These are phyloP conservation scores for Myriangium duriaei DNA, from an alignment of 2,329 filamentous ascomycete genomes.

Conservation along the genomic window DNA sequence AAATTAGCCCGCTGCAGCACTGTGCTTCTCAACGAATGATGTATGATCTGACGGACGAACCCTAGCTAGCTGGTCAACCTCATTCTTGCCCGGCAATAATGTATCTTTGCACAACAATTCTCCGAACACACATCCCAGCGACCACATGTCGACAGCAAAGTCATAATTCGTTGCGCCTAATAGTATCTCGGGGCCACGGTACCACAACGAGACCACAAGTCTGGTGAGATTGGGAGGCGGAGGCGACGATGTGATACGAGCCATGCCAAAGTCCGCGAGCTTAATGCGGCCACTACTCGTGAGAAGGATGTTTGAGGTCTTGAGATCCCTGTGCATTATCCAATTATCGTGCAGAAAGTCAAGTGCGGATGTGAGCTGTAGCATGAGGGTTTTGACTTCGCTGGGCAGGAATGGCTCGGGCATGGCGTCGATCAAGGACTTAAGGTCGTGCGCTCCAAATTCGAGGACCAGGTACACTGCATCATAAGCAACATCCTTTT, in stretches of 20 bases:
- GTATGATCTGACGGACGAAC: constrained; percentile 23
- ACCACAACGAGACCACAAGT: constrained; percentile 95
- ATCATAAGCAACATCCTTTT: constrained; percentile 49
- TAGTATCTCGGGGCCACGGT: constrained; percentile 80
- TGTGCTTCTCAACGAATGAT: background rate
- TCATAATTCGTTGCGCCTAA: constrained; percentile 68
- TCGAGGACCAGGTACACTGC: constrained; percentile 90
- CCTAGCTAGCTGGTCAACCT: constrained; percentile 76
- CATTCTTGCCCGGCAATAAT: constrained; percentile 76
- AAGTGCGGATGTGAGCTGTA: constrained; percentile 69
- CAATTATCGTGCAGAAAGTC: constrained; percentile 77
- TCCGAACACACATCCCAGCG: constrained; percentile 86
- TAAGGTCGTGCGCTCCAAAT: constrained; percentile 94
- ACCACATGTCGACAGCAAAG: constrained; percentile 82
- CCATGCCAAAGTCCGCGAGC: constrained; percentile 97
- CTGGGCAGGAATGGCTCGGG: constrained; percentile 83
- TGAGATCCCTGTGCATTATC: constrained; percentile 77
- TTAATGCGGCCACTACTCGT: constrained; percentile 92
- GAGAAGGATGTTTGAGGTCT: constrained; percentile 86
- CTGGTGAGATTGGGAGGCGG: constrained; percentile 65
- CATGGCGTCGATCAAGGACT: constrained; percentile 87
- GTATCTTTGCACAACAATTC: constrained; percentile 78
- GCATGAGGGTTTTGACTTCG: constrained; percentile 80
- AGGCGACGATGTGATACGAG: constrained; percentile 73
- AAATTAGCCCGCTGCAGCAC: constrained; percentile 8